These are phyloP conservation scores for Atkinsonella hypoxylon DNA, from an alignment of 2,329 filamentous ascomycete species.

Conservation along the genomic window DNA sequence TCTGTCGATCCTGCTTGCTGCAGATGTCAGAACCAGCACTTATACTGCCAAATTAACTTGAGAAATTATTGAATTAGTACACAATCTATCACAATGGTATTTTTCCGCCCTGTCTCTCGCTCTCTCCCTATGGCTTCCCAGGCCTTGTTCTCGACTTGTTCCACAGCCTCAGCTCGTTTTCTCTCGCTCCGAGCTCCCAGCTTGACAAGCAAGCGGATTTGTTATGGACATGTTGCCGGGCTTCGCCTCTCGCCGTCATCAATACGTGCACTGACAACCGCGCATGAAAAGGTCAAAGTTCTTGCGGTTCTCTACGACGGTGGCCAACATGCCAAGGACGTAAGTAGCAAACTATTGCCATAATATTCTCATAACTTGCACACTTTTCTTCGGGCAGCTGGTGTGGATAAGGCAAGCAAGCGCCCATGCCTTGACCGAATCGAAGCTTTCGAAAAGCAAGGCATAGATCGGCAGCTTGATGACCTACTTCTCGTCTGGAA, in stretches of 20 bases:
- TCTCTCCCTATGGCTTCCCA: constrained; percentile 15
- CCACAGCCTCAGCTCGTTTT: constrained; percentile 10
- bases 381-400: neutral
- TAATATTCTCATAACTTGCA: too few relatives aligned
- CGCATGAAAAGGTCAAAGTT: constrained; percentile 69
- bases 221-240: constrained; percentile 21
- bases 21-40: neutral
- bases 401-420: neutral
- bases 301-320: constrained; percentile 91
- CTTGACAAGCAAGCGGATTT: constrained; percentile 9
- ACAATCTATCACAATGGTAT: constrained; percentile 18
- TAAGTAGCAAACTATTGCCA: constrained; percentile 27
- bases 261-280: constrained; percentile 41
- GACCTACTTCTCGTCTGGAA: neutral
- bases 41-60: neutral
- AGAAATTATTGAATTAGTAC: neutral
- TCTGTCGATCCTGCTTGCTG: neutral
- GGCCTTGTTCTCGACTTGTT: constrained; percentile 15
- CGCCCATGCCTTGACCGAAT: neutral
- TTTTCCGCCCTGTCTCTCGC: constrained; percentile 17
- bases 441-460: neutral
- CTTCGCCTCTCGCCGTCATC: constrained; percentile 29
- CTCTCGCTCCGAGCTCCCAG: constrained; percentile 8
- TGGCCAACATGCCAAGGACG: constrained; percentile 75
- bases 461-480: neutral